Conservation (phyloP, 371 early-diverging fungal species). For the Conidiobolus incongruus region DNA sequence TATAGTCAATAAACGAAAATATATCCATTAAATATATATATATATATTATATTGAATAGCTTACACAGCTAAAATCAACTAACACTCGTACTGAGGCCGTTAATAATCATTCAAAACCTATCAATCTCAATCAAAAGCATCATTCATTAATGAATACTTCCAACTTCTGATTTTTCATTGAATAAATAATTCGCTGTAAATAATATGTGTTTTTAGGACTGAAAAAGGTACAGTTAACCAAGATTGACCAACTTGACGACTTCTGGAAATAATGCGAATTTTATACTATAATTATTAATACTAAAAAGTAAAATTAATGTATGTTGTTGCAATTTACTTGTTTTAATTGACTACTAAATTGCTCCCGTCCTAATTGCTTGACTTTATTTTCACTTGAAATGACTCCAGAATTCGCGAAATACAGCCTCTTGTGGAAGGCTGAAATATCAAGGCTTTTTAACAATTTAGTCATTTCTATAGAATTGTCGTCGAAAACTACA, state of each 20-base stretch:
- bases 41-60: background rate
- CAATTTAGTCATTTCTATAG: background rate
- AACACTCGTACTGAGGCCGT: conserved; percentile 92
- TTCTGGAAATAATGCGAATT: conserved; percentile 29
- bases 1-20: conserved; percentile 8
- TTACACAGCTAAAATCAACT: conserved; percentile 21
- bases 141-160: conserved; percentile 9
- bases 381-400: background rate
- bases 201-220: conserved; percentile 16
- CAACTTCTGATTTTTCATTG: conserved; percentile 24
- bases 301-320: background rate
- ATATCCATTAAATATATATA: conserved; percentile 4
- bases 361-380: background rate
- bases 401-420: background rate
- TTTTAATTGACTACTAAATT: too few species aligned
- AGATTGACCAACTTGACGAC: conserved; percentile 45
- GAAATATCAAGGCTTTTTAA: background rate
- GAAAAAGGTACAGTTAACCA: conserved; percentile 30
- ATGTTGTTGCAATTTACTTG: background rate
- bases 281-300: conserved; percentile 10
- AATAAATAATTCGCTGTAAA: conserved; percentile 14
- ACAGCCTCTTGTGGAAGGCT: background rate
- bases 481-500: background rate
- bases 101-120: conserved; percentile 38
- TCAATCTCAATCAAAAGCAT: conserved; percentile 4